These are phyloP conservation scores for Tylopilus cervinicoccineus DNA, from an alignment of 768 basidiomycete genomes.

Conservation along the genomic window DNA sequence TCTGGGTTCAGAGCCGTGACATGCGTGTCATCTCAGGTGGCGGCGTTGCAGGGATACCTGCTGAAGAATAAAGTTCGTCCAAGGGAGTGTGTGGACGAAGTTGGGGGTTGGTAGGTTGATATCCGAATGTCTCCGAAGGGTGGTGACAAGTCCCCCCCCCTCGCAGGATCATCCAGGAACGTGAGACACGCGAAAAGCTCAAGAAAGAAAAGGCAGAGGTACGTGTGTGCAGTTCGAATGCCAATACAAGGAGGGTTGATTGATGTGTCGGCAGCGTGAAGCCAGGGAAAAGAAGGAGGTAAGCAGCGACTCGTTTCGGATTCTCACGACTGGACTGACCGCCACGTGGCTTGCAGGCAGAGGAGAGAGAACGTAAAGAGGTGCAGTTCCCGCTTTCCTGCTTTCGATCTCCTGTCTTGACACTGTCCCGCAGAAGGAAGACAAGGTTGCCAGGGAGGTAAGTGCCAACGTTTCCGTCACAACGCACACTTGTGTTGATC, in stretches of 20 bases:
- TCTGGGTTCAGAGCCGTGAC: not conserved
- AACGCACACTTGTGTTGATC: constrained; percentile 16
- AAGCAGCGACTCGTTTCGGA: constrained; percentile 10
- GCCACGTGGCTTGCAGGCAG: constrained; percentile 35
- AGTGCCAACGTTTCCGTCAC: constrained; percentile 9
- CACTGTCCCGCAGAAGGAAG: constrained; percentile 38
- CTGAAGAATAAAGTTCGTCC: constrained; percentile 91
- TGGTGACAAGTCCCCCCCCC: constrained; percentile 4
- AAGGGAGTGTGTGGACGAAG: constrained; percentile 78
- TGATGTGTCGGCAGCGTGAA: constrained; percentile 52
- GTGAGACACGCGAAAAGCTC: constrained; percentile 78
- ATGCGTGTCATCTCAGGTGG: constrained; percentile 48
- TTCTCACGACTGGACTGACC: constrained; percentile 3
- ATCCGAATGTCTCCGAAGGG: constrained; percentile 5
- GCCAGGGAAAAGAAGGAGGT: constrained; percentile 77
- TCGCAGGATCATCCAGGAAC: constrained; percentile 62
- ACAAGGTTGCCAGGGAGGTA: constrained; percentile 57
- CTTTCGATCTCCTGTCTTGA: constrained; percentile 7
- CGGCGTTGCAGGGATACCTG: constrained; percentile 79
- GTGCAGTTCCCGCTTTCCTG: constrained; percentile 29
- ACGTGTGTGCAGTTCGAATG: constrained; percentile 2
- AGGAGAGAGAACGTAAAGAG: constrained; percentile 63
- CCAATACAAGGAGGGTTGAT: not conserved
- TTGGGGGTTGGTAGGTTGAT: constrained; percentile 56
- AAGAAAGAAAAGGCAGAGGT: constrained; percentile 76